phyloP scores from a whole-genome alignment of 768 basidiomycete genomes.

The Russula griseocarnosa region DNA sequence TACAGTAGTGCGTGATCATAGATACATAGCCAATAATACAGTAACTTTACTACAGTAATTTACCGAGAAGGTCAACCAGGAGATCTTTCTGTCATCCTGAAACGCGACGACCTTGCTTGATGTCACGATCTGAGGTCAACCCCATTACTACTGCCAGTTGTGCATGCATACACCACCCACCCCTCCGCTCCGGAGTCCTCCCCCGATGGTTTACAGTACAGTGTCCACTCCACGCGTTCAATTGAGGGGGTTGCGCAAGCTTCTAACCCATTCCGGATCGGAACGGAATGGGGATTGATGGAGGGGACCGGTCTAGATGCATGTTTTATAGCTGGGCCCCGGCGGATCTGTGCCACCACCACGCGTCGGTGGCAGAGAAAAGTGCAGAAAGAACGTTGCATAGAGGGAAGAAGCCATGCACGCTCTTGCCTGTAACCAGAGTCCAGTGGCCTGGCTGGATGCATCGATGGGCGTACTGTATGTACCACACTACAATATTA shows the following conservation, averaged over 20 bases:
- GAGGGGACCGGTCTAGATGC: not conserved
- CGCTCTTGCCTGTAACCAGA: too few species aligned
- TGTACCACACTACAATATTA: too few species aligned
- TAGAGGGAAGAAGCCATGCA: too few species aligned
- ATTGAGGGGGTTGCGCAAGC: not conserved
- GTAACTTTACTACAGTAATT: too few species aligned
- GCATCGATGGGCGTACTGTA: not conserved
- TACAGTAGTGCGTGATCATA: too few species aligned
- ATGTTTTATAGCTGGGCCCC: not conserved
- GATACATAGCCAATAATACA: too few species aligned
- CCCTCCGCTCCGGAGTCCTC: not conserved
- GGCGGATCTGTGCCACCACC: not conserved
- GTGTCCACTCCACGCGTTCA: too few species aligned
- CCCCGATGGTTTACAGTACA: too few species aligned
- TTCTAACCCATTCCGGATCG: not conserved
- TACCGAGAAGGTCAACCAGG: too few species aligned
- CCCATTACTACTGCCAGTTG: too few species aligned
- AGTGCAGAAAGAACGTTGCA: not conserved
- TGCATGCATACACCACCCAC: too few species aligned
- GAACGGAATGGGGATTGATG: not conserved
- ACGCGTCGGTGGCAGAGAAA: not conserved
- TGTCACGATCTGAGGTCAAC: slow-evolving; percentile 1
- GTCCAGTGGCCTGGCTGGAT: not conserved
- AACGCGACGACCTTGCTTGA: not conserved
- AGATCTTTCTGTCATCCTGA: not conserved